Evolutionary conservation across 2,329 filamentous ascomycete genomes (phyloP), one percentile per base, ranked within the genome.

Genomic region (Alternaria sp.): DNA sequence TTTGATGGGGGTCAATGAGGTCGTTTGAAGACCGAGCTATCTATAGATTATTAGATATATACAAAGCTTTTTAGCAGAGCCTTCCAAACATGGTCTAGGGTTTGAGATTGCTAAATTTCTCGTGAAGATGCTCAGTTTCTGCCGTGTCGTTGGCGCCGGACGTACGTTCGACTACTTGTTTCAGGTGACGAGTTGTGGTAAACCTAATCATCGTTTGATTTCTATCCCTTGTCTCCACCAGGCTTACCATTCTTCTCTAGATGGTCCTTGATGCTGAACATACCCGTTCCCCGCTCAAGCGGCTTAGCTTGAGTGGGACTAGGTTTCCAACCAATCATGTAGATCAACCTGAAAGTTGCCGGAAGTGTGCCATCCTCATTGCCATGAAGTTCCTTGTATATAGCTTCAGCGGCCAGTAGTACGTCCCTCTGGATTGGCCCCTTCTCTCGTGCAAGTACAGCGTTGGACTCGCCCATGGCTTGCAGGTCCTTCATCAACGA

Each of bases 301-400:
- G 96, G 94, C 80, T 95, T 85, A 3, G 90, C 85, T 81, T 98
- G 94, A 57, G 90, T 88, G 28, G 87, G 86, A 2, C 92, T 90
- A 69, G 94, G 92, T 77, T 95, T 96, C 96, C 96, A 99, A 0
- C 96, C 96, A 80, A 99, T 99, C 94, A 98, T 97, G 80, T 96
- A 97, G 65, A 99, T 97, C 71, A 97, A 86, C 70, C 96, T 87
- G 77, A 97, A 99, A 0, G 96, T 99, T 1, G 96, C 96, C 1
- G 96, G 96, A 3, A 85, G 69, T 3, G 83, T 88, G 19, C 87
- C 91, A 73, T 83, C 81, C 49, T 81, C 73, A 54, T 96, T 93
- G 17, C 92, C 94, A 79, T 99, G 93, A 60, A 99, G 82, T 76
- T 91, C 90, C 51, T 89, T 87, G 78, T 99, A 99, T 61, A 99